Evolutionary conservation across 352 stramenopile species (phyloP), one percentile per base, ranked within the genome.

Genomic region (Pythium rishiriense): DNA sequence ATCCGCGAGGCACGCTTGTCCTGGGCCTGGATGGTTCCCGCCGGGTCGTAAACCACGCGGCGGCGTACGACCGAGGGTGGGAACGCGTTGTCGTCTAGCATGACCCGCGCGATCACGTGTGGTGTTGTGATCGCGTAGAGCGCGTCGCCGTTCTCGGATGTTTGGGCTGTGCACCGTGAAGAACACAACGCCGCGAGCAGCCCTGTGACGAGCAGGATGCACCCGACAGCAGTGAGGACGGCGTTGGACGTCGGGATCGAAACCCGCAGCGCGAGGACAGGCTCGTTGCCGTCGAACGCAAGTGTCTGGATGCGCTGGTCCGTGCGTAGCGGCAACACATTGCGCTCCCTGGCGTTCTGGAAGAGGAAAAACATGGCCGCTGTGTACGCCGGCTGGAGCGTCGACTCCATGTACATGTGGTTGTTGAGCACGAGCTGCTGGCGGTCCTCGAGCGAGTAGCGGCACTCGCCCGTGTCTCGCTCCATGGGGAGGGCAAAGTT

Each of bases 351-450:
- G 48, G 25, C 48, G 31, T 55, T 42, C 48, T 55, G 48, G 48
- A 55, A 55, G 26, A 55, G 48, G 28, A 42, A 55, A n/a, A 55
- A 55, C 28, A 55, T 21, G 48, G 28, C 48, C 31, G 48, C 26
- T n/a, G 48, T 55, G 31, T 55, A 55, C 48, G 19, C 48, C 14
- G 48, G 48, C 28, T 55, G 48, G 48, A 55, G 48, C 17, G 25
- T 55, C 26, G 17, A 24, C 48, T 55, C 48, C 48, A 55, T 55
- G 48, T 55, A 55, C 28, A 55, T 22, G 48, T 55, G 48, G 31
- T 55, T 55, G 45, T 47, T 47, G 11, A 47, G 41, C 41, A 47
- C 41, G 41, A 47, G 41, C 41, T 47, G 41, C 41, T 47, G 41
- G 4, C 41, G 10, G 45, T 51, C 45, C 33, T 33, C 45, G 1